Evolutionary conservation across 2,329 filamentous ascomycete genomes (phyloP).

Genomic region (Daldinia sp.): DNA sequence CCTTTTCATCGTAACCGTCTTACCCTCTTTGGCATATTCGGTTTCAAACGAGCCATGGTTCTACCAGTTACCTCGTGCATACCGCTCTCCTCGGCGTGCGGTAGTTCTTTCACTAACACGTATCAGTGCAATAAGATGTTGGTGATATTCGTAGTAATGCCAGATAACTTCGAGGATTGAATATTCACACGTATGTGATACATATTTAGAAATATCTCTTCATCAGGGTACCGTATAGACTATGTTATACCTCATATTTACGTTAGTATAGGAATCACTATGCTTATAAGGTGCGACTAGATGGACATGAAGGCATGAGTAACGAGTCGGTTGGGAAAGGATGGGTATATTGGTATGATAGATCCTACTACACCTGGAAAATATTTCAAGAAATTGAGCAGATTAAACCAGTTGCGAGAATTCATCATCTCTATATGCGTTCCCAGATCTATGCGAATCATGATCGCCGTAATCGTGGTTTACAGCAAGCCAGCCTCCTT

Average conservation of each 20-base stretch:
- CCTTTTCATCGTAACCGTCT: not conserved
- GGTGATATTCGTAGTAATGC: not conserved
- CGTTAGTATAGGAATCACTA: not conserved
- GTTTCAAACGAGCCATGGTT: not conserved
- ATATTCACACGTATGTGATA: not conserved
- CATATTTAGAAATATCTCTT: not conserved
- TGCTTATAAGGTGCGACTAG: not conserved
- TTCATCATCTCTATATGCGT: not conserved
- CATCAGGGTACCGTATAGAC: not conserved
- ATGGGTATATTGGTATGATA: not conserved
- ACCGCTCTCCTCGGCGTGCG: not conserved
- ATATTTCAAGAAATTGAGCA: not conserved
- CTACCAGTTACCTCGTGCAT: not conserved
- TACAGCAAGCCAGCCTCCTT: conserved; percentile 12
- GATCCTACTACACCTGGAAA: not conserved
- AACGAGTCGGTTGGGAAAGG: not conserved
- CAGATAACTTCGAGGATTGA: not conserved
- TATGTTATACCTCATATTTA: not conserved
- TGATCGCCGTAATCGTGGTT: conserved; percentile 5
- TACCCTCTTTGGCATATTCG: not conserved
- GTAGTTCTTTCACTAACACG: not conserved
- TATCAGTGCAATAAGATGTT: not conserved
- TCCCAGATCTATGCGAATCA: conserved; percentile 15
- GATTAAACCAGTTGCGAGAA: not conserved
- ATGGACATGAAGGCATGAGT: not conserved